Conservation (phyloP, 768 basidiomycete species). For the Collybia nuda region DNA sequence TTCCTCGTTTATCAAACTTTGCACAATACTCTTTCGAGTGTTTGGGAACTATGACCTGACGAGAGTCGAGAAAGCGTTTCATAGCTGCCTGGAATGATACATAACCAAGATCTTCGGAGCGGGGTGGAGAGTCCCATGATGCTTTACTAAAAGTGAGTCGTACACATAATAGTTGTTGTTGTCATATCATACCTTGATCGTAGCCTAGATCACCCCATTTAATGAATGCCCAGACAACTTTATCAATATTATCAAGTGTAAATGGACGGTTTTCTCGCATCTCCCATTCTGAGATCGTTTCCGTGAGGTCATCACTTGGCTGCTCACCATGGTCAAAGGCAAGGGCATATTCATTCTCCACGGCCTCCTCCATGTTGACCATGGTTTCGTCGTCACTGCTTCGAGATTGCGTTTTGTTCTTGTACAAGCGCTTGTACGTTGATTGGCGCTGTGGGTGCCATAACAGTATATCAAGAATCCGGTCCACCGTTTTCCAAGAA, state of each 20-base stretch:
- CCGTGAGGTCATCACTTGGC: slow-evolving; percentile 51
- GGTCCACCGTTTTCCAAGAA: slow-evolving; percentile 88
- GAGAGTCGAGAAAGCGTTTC: slow-evolving; percentile 60
- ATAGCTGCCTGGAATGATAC: slow-evolving; percentile 70
- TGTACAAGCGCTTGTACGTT: slow-evolving; percentile 22
- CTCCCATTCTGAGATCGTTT: slow-evolving; percentile 68
- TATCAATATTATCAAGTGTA: slow-evolving; percentile 46
- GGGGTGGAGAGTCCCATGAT: slow-evolving; percentile 92
- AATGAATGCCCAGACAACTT: slow-evolving; percentile 79
- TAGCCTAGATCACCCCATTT: slow-evolving; percentile 97
- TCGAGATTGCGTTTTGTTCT: slow-evolving; percentile 19
- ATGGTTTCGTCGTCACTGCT: slow-evolving; percentile 27
- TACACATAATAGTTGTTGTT: slow-evolving; percentile 1
- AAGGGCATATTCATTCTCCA: slow-evolving; percentile 30
- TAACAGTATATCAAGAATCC: slow-evolving; percentile 80
- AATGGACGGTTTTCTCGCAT: slow-evolving; percentile 38
- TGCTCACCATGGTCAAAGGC: slow-evolving; percentile 63
- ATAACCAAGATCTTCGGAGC: slow-evolving; percentile 53
- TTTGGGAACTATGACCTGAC: slow-evolving; percentile 56
- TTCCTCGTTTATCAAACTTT: slow-evolving; percentile 50
- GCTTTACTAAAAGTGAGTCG: slow-evolving; percentile 43
- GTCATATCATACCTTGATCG: slow-evolving; percentile 70
- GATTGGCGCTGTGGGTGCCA: slow-evolving; percentile 42
- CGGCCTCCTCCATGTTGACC: slow-evolving; percentile 25
- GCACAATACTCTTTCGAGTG: slow-evolving; percentile 39